Percentiles rank a stretch among this genome's conserved stretches.
Conservation (phyloP, 148 eudicot species). For the Hydrangea macrophylla region DNA sequence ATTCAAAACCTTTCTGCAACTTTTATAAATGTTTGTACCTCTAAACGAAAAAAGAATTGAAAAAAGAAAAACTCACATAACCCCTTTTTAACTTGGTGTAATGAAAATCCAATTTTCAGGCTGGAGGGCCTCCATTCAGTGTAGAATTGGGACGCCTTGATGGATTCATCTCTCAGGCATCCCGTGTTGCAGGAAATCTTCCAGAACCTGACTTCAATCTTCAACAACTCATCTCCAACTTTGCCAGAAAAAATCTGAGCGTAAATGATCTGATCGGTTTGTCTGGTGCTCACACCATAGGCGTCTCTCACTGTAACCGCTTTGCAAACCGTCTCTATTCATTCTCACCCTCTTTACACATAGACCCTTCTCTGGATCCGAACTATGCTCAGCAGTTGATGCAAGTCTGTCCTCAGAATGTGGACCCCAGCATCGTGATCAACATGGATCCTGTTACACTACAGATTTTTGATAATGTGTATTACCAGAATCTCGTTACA, state of each 20-base stretch:
- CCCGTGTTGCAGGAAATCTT: conserved; percentile 48
- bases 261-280: conserved; percentile 58
- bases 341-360: conserved; percentile 35
- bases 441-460: conserved; percentile 55
- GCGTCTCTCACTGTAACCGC: conserved; percentile 58
- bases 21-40: not conserved
- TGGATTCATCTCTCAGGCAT: conserved; percentile 54
- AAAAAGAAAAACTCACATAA: conserved; percentile 1
- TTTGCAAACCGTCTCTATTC: conserved; percentile 45
- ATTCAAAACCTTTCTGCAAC: not conserved
- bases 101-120: conserved; percentile 21
- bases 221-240: conserved; percentile 36
- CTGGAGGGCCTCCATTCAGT: conserved; percentile 57
- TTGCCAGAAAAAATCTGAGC: conserved; percentile 39
- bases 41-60: too few species aligned
- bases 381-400: conserved; percentile 45
- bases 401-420: conserved; percentile 41
- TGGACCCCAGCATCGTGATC: conserved; percentile 32
- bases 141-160: conserved; percentile 75
- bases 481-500: conserved; percentile 54
- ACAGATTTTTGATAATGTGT: conserved; percentile 44
- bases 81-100: not conserved
- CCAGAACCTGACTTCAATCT: conserved; percentile 45
- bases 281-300: conserved; percentile 62
- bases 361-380: conserved; percentile 49